Conservation (phyloP, 495 filamentous ascomycete species). For the Immersiella caudata region DNA sequence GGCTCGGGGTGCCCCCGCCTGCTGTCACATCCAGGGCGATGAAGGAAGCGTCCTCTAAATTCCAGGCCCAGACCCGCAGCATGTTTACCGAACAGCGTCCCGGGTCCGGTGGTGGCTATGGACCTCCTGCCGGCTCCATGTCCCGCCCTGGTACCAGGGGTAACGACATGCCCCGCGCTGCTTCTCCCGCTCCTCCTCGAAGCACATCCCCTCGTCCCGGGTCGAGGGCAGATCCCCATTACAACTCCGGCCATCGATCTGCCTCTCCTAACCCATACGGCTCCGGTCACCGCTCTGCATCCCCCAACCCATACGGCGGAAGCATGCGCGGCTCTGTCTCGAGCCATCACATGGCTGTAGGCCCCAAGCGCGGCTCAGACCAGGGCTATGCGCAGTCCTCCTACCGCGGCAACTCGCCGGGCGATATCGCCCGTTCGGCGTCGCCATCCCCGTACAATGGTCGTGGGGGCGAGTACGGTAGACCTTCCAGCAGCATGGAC, state of each 20-base stretch:
- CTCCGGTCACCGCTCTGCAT: conserved; percentile 49
- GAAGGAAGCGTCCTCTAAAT: conserved; percentile 88
- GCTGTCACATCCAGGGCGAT: conserved; percentile 91
- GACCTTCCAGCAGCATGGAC: conserved; percentile 42
- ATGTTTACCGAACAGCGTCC: conserved; percentile 68
- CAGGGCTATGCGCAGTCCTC: conserved; percentile 51
- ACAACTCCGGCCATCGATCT: conserved; percentile 35
- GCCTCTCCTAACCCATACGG: conserved; percentile 56
- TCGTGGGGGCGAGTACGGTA: conserved; percentile 16
- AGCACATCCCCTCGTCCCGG: conserved; percentile 56
- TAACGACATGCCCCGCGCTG: conserved; percentile 52
- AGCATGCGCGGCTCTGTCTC: conserved; percentile 43
- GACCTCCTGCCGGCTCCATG: conserved; percentile 21
- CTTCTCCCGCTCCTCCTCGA: conserved; percentile 54
- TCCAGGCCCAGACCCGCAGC: conserved; percentile 77
- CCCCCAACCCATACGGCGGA: conserved; percentile 55
- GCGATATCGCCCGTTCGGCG: conserved; percentile 54
- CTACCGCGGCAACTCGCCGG: conserved; percentile 56
- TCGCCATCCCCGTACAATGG: conserved; percentile 58
- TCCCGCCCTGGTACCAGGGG: conserved; percentile 52
- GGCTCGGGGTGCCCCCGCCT: conserved; percentile 86
- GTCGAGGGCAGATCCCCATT: conserved; percentile 30
- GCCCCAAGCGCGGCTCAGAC: conserved; percentile 57
- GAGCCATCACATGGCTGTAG: conserved; percentile 32
- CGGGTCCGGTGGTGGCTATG: conserved; percentile 33